Evolutionary conservation across 345 rosid genomes (phyloP), one percentile per base, ranked within the genome.

Genomic region (Eucalyptus guilfoylei): DNA sequence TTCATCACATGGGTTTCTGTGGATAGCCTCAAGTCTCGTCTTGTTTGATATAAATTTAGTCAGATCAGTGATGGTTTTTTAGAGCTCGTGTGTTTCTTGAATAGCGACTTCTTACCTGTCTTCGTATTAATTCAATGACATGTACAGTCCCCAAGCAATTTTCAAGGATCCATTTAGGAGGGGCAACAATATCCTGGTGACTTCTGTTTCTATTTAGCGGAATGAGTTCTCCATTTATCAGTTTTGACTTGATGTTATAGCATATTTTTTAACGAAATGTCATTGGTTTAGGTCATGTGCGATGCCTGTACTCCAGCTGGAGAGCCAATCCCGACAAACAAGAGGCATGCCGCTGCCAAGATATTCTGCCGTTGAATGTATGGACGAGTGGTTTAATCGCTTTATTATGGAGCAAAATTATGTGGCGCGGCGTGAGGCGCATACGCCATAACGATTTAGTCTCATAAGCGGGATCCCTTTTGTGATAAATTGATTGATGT

Each of bases 221-320:
- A 64, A 64, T 62, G 72, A 7, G 72, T 15, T 45, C 37, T 49
- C 55, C 49, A 44, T 24, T 52, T 49, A 37, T 80, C 14, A n/a
- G 14, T 32, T 50, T 28, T 17, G 64, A 64, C 21, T 24, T 48
- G 17, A 13, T 85, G 50, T 44, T 28, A 28, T 12, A 30, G 28
- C 34, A 6, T 49, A 6, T 32, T 10, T 47, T 28, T 85, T 4
- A 45, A 85, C 11, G 23, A 28, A 85, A 45, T 4, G 4, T 16
- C 40, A 30, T 58, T 48, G 80, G 30, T 72, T 89, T 49, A 97
- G 99, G 99, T 97, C 50, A 96, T 97, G 94, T 97, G 99, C 89
- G 99, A 97, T 89, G 32, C 98, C 88, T 97, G 96, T 91, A 95
- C 99, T 67, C 99, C 98, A 3, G 97, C 96, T 1, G 99, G 99